phyloP scores from a whole-genome alignment of 352 stramenopile genomes.

The Paralagenidium karlingii region DNA sequence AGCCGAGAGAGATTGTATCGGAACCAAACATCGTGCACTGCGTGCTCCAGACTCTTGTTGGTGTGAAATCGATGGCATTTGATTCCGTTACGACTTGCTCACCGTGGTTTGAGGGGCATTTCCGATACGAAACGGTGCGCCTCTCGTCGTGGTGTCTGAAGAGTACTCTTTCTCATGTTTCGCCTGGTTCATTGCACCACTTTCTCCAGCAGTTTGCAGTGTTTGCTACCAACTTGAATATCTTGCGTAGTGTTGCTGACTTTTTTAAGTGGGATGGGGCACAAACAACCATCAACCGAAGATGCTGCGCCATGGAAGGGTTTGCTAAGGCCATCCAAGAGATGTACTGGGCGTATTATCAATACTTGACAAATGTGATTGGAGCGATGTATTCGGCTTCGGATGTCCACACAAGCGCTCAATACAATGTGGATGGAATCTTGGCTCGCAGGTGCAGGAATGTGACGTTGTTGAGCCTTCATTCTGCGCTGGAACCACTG shows the following conservation, averaged over 20 bases:
- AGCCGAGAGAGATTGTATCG: conserved; percentile 19
- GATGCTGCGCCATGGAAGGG: conserved; percentile 29
- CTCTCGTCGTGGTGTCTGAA: conserved; percentile 10
- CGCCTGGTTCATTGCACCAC: conserved; percentile 18
- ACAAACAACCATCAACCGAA: background rate
- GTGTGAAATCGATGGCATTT: conserved; percentile 36
- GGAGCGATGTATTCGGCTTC: conserved; percentile 11
- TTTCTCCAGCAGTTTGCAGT: conserved; percentile 16
- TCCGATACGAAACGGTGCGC: conserved; percentile 10
- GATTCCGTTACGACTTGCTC: conserved; percentile 6
- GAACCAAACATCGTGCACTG: conserved; percentile 31
- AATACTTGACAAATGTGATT: conserved; percentile 10
- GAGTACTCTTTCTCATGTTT: conserved; percentile 33
- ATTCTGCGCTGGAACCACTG: background rate
- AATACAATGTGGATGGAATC: no score
- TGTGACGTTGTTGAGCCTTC: no score
- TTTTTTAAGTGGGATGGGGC: conserved; percentile 7
- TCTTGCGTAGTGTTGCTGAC: conserved; percentile 25
- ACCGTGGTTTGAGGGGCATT: conserved; percentile 17
- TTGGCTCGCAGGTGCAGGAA: no score
- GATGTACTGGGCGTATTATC: conserved; percentile 11
- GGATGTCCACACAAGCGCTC: conserved; percentile 4
- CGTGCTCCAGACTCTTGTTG: conserved; percentile 41
- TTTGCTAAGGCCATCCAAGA: conserved; percentile 25
- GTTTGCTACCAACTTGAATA: conserved; percentile 28